Conservation (phyloP, 768 basidiomycete genomes). For the Phylloporus arenicola region DNA sequence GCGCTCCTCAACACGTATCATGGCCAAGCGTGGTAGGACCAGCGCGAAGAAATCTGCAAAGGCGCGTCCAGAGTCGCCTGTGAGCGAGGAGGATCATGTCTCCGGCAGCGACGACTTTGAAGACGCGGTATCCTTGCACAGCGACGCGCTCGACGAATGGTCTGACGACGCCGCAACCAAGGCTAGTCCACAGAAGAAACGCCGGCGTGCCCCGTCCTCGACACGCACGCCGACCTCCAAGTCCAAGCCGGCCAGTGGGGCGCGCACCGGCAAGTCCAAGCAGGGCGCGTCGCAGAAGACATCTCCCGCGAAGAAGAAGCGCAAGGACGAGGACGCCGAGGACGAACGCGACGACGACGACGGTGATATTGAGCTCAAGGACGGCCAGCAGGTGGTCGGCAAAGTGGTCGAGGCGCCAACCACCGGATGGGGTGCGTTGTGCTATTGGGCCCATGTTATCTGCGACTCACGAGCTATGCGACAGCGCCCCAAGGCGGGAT, state of each 20-base stretch:
- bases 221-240: constrained; percentile 23
- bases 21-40: constrained; percentile 14
- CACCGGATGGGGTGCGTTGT: constrained; percentile 60
- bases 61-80: constrained; percentile 2
- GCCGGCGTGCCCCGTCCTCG: constrained; percentile 21
- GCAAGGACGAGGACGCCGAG: constrained; percentile 14
- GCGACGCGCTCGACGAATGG: constrained; percentile 44
- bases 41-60: constrained; percentile 3
- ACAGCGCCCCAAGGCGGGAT: constrained; percentile 80
- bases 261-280: constrained; percentile 12
- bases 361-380: constrained; percentile 44
- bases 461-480: not conserved
- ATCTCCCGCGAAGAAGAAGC: constrained; percentile 21
- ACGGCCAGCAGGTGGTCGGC: constrained; percentile 70
- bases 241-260: not conserved
- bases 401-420: constrained; percentile 76
- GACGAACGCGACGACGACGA: constrained; percentile 34
- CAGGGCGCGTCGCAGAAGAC: constrained; percentile 17
- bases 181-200: constrained; percentile 13
- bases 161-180: constrained; percentile 18
- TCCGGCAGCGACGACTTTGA: constrained; percentile 9
- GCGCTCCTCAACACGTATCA: not conserved
- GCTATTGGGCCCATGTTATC: not conserved
- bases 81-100: constrained; percentile 9
- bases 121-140: constrained; percentile 29